Evolutionary conservation across 345 rosid genomes (phyloP).

Genomic region (Passiflora organensis): DNA sequence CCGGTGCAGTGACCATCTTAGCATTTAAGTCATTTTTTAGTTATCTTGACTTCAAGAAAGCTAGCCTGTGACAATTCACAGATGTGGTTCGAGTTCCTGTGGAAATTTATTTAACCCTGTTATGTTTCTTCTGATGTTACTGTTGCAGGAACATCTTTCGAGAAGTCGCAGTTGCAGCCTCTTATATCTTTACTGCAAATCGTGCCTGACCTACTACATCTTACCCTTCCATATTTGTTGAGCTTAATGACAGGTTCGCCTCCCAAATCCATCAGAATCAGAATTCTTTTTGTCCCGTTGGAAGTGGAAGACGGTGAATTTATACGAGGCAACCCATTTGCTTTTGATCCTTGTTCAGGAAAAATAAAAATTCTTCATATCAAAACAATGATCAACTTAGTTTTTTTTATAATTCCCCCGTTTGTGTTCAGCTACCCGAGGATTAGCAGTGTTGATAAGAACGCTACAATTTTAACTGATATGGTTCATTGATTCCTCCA

Average conservation of each 20-base stretch:
- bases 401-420: too few relatives aligned
- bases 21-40: too few relatives aligned
- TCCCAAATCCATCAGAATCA: slow-evolving; percentile 6
- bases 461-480: too few relatives aligned
- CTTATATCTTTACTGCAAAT: slow-evolving; percentile 44
- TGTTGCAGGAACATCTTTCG: slow-evolving; percentile 73
- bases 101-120: too few relatives aligned
- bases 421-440: too few relatives aligned
- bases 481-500: not conserved
- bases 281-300: not conserved
- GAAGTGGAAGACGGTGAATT: too few relatives aligned
- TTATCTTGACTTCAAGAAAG: not conserved
- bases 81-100: too few relatives aligned
- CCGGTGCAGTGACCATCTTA: too few relatives aligned
- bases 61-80: too few relatives aligned
- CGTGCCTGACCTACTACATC: slow-evolving; percentile 37
- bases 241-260: slow-evolving; percentile 42
- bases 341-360: not conserved
- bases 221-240: slow-evolving; percentile 24
- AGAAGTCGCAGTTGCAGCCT: slow-evolving; percentile 45
- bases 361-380: too few relatives aligned
- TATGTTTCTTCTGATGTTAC: slow-evolving; percentile 6
- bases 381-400: too few relatives aligned
- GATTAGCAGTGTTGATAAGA: too few relatives aligned
- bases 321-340: not conserved